Evolutionary conservation across 1,284 basidiomycete genomes (phyloP).

Genomic region (Cryptococcus neoformans): DNA sequence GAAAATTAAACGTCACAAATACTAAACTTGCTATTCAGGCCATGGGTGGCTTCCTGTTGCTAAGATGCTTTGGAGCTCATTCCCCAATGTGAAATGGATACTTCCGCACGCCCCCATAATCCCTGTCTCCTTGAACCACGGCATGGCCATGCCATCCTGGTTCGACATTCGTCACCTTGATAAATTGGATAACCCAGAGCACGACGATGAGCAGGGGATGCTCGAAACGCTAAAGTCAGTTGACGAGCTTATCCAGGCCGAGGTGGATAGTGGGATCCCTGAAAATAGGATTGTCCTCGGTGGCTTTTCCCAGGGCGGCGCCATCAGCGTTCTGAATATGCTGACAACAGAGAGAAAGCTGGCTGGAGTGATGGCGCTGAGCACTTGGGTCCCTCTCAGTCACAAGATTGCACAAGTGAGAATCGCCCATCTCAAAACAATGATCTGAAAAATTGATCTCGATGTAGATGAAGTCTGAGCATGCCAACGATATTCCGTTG

Average conservation of each 20-base stretch:
- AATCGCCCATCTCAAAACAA: not conserved
- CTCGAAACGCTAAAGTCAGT: constrained; percentile 62
- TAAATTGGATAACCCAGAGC: constrained; percentile 55
- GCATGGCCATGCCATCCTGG: constrained; percentile 52
- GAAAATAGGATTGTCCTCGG: constrained; percentile 60
- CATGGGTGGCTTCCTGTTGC: constrained; percentile 75
- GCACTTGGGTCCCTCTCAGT: constrained; percentile 70
- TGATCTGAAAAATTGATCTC: too few species aligned
- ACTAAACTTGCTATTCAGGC: constrained; percentile 45
- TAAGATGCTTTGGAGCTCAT: constrained; percentile 57
- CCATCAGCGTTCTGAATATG: constrained; percentile 71
- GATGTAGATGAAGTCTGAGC: constrained; percentile 20
- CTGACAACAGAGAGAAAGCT: constrained; percentile 66
- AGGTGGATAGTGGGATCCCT: constrained; percentile 65
- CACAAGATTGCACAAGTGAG: constrained; percentile 63
- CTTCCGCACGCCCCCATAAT: constrained; percentile 67
- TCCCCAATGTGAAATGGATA: constrained; percentile 78
- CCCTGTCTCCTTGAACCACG: constrained; percentile 48
- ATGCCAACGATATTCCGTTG: constrained; percentile 60
- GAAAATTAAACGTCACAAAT: not conserved
- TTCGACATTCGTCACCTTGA: constrained; percentile 72
- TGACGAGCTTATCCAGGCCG: constrained; percentile 67
- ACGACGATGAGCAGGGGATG: constrained; percentile 71
- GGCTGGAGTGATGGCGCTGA: constrained; percentile 68
- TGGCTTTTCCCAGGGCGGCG: constrained; percentile 84